Percentiles rank a stretch among this genome's conserved stretches.
These are phyloP conservation scores for Chlamydomonas incerta DNA, from an alignment of 139 green algal genomes.

Conservation along the genomic window DNA sequence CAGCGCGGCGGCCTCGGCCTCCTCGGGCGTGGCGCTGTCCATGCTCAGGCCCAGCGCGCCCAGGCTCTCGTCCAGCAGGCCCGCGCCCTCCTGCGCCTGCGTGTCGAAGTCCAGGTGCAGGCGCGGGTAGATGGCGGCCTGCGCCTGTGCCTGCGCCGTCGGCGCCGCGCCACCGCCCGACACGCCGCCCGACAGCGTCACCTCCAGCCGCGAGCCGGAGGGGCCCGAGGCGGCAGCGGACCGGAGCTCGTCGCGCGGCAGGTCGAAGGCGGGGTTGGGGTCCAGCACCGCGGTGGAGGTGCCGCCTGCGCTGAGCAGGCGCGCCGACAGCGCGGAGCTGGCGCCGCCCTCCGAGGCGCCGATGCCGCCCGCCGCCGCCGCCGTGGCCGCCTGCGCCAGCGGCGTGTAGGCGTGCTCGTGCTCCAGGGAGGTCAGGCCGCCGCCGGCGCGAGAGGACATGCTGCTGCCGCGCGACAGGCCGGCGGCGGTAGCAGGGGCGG, in stretches of 20 bases:
- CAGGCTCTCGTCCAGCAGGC: too few relatives aligned
- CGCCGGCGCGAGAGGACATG: not conserved
- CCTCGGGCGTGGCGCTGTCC: not conserved
- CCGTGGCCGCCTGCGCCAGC: not conserved
- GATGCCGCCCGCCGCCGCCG: not conserved
- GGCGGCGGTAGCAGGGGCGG: not conserved
- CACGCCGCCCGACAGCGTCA: not conserved
- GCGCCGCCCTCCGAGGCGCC: not conserved
- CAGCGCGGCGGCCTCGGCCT: not conserved
- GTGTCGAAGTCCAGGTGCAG: not conserved
- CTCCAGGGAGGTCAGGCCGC: constrained; percentile 1
- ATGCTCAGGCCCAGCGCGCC: too few relatives aligned
- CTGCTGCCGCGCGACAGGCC: too few relatives aligned
- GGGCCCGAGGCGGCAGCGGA: too few relatives aligned
- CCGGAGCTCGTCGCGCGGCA: not conserved
- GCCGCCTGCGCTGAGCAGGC: constrained; percentile 17
- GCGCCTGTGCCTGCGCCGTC: too few relatives aligned
- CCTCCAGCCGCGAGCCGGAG: not conserved
- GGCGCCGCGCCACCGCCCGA: not conserved
- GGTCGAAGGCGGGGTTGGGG: constrained; percentile 22
- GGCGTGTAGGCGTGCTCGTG: constrained; percentile 39
- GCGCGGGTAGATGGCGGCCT: not conserved
- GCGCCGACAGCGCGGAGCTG: not conserved
- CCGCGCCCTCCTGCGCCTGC: too few relatives aligned
- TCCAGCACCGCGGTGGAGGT: constrained; percentile 36